Base-by-base conservation (phyloP, 441 rosid species). In the Kokia cookei region DNA sequence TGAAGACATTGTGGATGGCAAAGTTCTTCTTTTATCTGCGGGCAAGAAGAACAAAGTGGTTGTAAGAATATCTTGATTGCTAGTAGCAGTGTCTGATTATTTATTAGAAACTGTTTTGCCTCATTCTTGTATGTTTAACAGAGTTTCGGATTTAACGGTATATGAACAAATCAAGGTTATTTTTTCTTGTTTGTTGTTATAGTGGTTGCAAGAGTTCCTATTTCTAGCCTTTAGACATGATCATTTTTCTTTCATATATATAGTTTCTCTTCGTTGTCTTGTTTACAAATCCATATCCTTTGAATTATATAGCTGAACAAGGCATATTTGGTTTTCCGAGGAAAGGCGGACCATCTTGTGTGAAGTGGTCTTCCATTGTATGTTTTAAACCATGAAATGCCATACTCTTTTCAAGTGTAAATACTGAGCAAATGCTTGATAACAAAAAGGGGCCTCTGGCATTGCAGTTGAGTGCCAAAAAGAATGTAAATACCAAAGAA, bases 1-100 rank as follows among this genome's bases (percentile, higher is more conserved):
- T 66, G 84, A 80, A 51, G 98, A 96, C 82, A 85, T 96, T 64
- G 91, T 93, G 76, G 96, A 91, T 71, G 97, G 94, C 8, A 89
- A 90, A 83, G 92, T 94, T 81, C 91, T 95, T 47, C 93, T 96
- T 73, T 77, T 93, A 73, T 96, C 97, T 27, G 88, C 97, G 0
- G 99, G 98, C 81, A 93, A 93, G 88, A 93, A 96, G 88, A 96
- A 96, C 80, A 93, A 96, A 84, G 93, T 96, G 14, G 78, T 93
- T 75, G 85, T 95, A 65, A 83, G 97, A 78, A 88, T 95, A 55
- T 83, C 90, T 76, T 93, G 84, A 90, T 66, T 65, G 67, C 71
- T 58, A 74, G 24, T n/a, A 9, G 42, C 7, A 14, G 14, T 58
- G 55, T 6, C 47, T 66, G 24, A 15, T 66, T 24, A 45, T 65